Conservation (phyloP, 768 basidiomycete species). For the Amylocystis lapponica region DNA sequence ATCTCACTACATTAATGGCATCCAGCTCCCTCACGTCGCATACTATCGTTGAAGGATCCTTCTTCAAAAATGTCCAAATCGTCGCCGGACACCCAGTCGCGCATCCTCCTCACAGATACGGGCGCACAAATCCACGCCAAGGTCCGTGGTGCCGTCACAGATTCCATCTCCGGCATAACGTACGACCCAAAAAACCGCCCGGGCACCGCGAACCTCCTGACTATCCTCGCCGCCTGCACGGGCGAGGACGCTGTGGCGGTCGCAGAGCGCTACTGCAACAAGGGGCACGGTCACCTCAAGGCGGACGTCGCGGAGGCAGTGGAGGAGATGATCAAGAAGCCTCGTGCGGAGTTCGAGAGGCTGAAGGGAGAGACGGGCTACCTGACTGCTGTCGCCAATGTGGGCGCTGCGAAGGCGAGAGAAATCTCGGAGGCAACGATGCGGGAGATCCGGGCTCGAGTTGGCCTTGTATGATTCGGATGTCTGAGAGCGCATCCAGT, state of each 20-base stretch:
- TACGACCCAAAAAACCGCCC: slow-evolving; percentile 80
- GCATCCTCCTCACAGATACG: slow-evolving; percentile 82
- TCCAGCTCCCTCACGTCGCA: slow-evolving; percentile 71
- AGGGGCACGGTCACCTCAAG: slow-evolving; percentile 68
- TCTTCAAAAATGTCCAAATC: slow-evolving; percentile 95
- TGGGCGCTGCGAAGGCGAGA: slow-evolving; percentile 60
- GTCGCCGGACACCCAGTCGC: slow-evolving; percentile 66
- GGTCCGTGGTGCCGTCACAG: slow-evolving; percentile 79
- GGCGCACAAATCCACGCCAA: slow-evolving; percentile 56
- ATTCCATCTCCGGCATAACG: slow-evolving; percentile 67
- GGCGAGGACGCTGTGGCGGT: slow-evolving; percentile 39
- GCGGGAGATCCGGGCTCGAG: slow-evolving; percentile 54
- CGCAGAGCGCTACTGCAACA: slow-evolving; percentile 44
- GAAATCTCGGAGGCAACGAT: slow-evolving; percentile 59
- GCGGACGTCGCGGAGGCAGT: slow-evolving; percentile 68
- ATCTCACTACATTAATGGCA: neutral
- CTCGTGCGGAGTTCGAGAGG: slow-evolving; percentile 64
- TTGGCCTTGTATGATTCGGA: slow-evolving; percentile 49
- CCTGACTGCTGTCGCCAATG: slow-evolving; percentile 52
- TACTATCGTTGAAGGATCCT: slow-evolving; percentile 85
- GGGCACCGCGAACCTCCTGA: slow-evolving; percentile 76
- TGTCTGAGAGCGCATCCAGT: no score
- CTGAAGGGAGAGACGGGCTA: slow-evolving; percentile 56
- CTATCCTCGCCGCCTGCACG: slow-evolving; percentile 73
- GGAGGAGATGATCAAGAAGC: slow-evolving; percentile 55